Evolutionary conservation across 2,329 filamentous ascomycete genomes (phyloP).

Genomic region (Aspergillus floridensis): DNA sequence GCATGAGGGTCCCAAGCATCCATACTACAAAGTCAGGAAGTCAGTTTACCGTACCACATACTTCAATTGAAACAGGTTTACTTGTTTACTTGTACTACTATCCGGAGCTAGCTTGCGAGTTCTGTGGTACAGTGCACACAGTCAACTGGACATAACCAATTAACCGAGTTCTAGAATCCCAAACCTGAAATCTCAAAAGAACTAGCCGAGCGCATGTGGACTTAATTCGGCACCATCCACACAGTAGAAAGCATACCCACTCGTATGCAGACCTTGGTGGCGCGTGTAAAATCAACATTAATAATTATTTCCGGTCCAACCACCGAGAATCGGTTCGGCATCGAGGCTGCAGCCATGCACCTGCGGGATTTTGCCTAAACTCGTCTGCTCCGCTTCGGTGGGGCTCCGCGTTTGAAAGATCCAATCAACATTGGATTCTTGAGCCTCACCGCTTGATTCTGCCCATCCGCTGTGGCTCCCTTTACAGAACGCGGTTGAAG

Average conservation of each 20-base stretch:
- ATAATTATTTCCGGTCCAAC: too few species aligned
- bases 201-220: too few species aligned
- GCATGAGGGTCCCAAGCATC: background rate
- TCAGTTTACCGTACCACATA: background rate
- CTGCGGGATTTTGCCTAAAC: conserved; percentile 11
- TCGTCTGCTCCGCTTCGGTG: background rate
- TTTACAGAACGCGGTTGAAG: conserved; percentile 1
- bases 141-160: background rate
- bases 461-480: conserved; percentile 8
- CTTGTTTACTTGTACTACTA: background rate
- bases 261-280: too few species aligned
- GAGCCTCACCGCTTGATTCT: conserved; percentile 8
- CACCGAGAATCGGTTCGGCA: background rate
- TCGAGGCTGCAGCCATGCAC: background rate
- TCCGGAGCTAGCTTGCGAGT: background rate
- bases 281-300: too few species aligned
- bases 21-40: too few species aligned
- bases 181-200: too few species aligned
- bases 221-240: too few species aligned
- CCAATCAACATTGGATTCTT: background rate
- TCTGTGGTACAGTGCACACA: background rate
- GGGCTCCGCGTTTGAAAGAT: background rate
- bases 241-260: too few species aligned
- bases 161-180: background rate
- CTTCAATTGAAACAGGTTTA: background rate